These are phyloP conservation scores for Monilinia fructicola DNA, from an alignment of 2,329 filamentous ascomycete species.

Conservation along the genomic window DNA sequence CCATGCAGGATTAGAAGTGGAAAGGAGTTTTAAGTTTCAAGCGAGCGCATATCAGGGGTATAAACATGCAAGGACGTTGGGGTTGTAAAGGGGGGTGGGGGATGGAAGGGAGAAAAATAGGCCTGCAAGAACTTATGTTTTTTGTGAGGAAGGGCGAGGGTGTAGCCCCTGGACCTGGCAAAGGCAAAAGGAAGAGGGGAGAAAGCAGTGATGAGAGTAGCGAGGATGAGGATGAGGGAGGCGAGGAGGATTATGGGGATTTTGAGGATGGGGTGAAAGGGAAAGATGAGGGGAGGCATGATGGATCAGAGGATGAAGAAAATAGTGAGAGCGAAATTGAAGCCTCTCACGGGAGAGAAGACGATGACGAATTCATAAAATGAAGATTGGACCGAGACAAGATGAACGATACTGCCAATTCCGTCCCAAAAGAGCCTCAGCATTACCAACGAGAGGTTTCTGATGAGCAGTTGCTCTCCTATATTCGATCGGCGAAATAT, in stretches of 20 bases:
- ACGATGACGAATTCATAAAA: conserved; percentile 2
- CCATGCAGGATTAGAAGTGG: conserved; percentile 69
- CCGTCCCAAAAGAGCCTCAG: background rate
- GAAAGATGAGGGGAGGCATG: conserved; percentile 20
- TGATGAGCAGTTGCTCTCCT: background rate
- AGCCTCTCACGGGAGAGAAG: background rate
- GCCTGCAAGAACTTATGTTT: conserved; percentile 59
- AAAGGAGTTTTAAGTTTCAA: conserved; percentile 69
- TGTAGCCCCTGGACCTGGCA: conserved; percentile 36
- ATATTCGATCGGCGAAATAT: background rate
- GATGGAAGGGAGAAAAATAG: conserved; percentile 54
- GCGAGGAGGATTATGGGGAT: conserved; percentile 27
- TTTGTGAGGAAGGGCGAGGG: conserved; percentile 60
- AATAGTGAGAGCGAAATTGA: background rate
- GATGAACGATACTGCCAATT: background rate
- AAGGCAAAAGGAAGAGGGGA: conserved; percentile 36
- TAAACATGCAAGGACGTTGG: conserved; percentile 69
- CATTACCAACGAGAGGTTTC: no score
- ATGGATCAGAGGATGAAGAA: conserved; percentile 19
- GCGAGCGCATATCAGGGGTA: conserved; percentile 70
- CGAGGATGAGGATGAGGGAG: conserved; percentile 35
- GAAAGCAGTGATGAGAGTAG: conserved; percentile 33
- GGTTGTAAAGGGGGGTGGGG: conserved; percentile 52
- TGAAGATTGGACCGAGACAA: conserved; percentile 15
- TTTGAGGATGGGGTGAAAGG: conserved; percentile 36